A percentile compares a stretch with the other conserved stretches of the same genome.
Evolutionary conservation across 2,329 filamentous ascomycete species (phyloP).

Genomic region (Aureobasidium subglaciale): DNA sequence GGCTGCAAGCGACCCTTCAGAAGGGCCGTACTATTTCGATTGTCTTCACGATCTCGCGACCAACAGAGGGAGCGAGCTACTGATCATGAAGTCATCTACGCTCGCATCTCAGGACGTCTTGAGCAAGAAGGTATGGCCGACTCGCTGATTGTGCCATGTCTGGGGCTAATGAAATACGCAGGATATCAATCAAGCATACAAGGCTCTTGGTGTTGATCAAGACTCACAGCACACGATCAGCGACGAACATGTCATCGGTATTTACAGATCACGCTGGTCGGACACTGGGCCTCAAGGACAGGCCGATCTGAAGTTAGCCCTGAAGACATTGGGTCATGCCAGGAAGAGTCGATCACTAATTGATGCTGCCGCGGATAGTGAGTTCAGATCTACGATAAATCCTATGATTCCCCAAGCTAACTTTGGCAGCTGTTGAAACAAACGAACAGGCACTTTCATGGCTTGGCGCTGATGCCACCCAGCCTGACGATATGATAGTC

Average conservation of each 20-base stretch:
- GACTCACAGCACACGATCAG: conserved; percentile 36
- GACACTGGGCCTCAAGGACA: conserved; percentile 26
- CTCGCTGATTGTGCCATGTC: neutral
- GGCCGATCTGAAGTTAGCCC: conserved; percentile 46
- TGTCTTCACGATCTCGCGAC: conserved; percentile 55
- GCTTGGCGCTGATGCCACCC: conserved; percentile 44
- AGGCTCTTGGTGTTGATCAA: conserved; percentile 49
- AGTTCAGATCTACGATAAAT: no score
- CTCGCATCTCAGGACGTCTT: conserved; percentile 53
- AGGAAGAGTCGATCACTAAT: conserved; percentile 52
- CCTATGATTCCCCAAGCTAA: neutral
- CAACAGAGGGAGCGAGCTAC: conserved; percentile 48
- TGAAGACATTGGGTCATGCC: conserved; percentile 54
- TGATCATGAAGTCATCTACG: conserved; percentile 52
- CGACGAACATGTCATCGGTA: conserved; percentile 56
- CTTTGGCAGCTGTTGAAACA: conserved; percentile 46
- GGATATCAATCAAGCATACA: conserved; percentile 53
- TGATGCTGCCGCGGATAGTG: conserved; percentile 50
- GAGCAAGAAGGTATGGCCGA: conserved; percentile 32
- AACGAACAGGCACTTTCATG: conserved; percentile 57
- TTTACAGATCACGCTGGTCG: conserved; percentile 47
- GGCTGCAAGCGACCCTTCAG: conserved; percentile 46
- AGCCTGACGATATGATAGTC: conserved; percentile 50
- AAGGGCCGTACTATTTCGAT: conserved; percentile 56
- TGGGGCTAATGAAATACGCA: neutral